Base-by-base conservation (phyloP, 139 green algal genomes). In the Closterium sp. region DNA sequence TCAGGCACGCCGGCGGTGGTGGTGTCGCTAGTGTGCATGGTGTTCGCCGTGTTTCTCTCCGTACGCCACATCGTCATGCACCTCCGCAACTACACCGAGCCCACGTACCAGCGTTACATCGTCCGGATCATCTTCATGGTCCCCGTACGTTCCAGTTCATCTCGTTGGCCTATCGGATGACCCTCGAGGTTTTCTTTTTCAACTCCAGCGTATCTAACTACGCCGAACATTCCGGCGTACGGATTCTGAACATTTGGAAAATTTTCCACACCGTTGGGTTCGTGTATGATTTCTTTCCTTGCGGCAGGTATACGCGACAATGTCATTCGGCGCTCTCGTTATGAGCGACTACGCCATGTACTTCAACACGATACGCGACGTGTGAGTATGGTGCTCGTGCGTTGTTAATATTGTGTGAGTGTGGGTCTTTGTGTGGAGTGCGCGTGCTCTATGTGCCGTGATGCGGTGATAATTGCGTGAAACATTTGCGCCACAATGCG, bases 41-140 rank as follows among this genome's bases (percentile, higher is more conserved):
- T 79, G 21, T n/a, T 94, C 50, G 85, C 92, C 9, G 50, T 86
- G 21, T 24, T 90, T 9, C 19, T 93, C 17, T 85, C 92, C 29
- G 27, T 87, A n/a, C 85, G 42, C 13, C 97, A 99, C 96, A 99
- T 99, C 92, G 88, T 97, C 4, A 95, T 94, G 38, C 98, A 99
- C 93, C 90, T 99, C 9, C 92, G 95, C 27, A 97, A 98, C 92
- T 99, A 99, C 92, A 98, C 97, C 4, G 95, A 98, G 90, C 98
- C 98, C 0, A 90, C 97, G n/a, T 98, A 97, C 79, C 97, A 99
- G 97, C 94, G 98, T 24, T 99, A 98, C 96, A 99, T 99, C 92
- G 97, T 99, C 73, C 96, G 98, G 32, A 98, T 99, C 91, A 97
- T 99, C n/a, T 99, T 99, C 92, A 98, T 99, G 96, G 97, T 99